These are phyloP conservation scores for Podaxis rugospora DNA, from an alignment of 768 basidiomycete species.

Conservation along the genomic window DNA sequence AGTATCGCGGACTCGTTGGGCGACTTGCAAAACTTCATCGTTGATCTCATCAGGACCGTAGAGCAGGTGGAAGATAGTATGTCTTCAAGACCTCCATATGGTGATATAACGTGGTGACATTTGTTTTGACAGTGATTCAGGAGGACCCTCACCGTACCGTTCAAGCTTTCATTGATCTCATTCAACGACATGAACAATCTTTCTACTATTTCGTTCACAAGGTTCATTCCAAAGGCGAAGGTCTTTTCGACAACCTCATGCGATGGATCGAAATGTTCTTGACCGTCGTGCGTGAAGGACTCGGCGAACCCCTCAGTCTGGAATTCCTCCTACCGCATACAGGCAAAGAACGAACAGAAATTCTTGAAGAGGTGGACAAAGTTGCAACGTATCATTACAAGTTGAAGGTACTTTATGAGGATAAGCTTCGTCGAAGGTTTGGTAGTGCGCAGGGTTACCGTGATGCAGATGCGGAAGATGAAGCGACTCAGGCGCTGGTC, in stretches of 20 bases:
- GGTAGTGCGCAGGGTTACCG: conserved; percentile 44
- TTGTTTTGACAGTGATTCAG: conserved; percentile 57
- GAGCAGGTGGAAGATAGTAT: conserved; percentile 86
- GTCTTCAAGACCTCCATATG: conserved; percentile 23
- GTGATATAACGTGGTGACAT: conserved; percentile 3
- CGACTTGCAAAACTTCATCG: conserved; percentile 91
- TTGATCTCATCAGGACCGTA: conserved; percentile 92
- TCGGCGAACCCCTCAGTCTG: conserved; percentile 71
- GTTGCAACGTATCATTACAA: conserved; percentile 92
- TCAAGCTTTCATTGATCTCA: conserved; percentile 88
- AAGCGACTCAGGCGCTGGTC: conserved; percentile 77
- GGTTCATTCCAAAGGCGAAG: conserved; percentile 95
- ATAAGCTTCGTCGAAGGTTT: conserved; percentile 85
- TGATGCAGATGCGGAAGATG: conserved; percentile 72
- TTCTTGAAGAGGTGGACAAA: conserved; percentile 84
- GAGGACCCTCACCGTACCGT: conserved; percentile 84
- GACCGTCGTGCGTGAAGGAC: conserved; percentile 83
- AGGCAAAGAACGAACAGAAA: conserved; percentile 67
- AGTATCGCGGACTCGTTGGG: conserved; percentile 92
- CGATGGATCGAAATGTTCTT: conserved; percentile 96
- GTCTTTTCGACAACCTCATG: conserved; percentile 92
- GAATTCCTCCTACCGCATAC: conserved; percentile 88
- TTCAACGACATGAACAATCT: conserved; percentile 89
- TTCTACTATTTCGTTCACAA: conserved; percentile 99
- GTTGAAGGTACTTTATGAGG: conserved; percentile 89